Conservation (phyloP, 2,329 filamentous ascomycete species). For the Tolypocladium nubicola region DNA sequence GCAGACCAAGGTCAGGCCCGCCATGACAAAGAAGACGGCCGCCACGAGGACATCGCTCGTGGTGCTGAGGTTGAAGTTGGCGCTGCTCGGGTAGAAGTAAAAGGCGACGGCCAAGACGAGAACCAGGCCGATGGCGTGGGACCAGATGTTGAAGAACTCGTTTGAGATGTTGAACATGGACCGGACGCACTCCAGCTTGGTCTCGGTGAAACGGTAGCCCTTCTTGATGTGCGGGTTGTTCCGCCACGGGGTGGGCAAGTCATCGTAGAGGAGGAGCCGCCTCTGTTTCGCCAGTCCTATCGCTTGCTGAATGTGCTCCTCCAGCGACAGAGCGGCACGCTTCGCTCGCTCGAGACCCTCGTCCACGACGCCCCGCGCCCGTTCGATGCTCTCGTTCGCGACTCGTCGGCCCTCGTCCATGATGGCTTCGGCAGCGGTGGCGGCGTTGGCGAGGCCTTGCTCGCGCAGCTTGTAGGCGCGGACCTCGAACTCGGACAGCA, state of each 20-base stretch:
- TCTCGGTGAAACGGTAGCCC: slow-evolving; percentile 90
- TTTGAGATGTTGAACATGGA: slow-evolving; percentile 82
- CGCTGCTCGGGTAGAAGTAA: slow-evolving; percentile 85
- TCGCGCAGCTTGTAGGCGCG: slow-evolving; percentile 72
- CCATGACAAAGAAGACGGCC: slow-evolving; percentile 90
- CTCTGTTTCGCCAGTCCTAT: slow-evolving; percentile 65
- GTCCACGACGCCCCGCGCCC: slow-evolving; percentile 66
- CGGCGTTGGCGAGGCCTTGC: slow-evolving; percentile 56
- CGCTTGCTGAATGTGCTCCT: slow-evolving; percentile 75
- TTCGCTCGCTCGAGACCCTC: slow-evolving; percentile 75
- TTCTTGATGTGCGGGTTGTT: slow-evolving; percentile 88
- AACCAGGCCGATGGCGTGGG: slow-evolving; percentile 80
- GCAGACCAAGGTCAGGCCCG: slow-evolving; percentile 89
- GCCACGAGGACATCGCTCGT: slow-evolving; percentile 86
- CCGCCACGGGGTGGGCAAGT: slow-evolving; percentile 84
- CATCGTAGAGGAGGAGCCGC: slow-evolving; percentile 78
- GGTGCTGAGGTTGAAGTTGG: slow-evolving; percentile 77
- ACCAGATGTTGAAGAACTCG: slow-evolving; percentile 97
- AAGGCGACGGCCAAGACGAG: slow-evolving; percentile 83
- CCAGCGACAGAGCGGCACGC: slow-evolving; percentile 69
- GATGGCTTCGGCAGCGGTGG: slow-evolving; percentile 59
- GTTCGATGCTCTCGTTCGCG: slow-evolving; percentile 67
- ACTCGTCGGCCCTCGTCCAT: slow-evolving; percentile 72
- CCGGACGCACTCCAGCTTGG: slow-evolving; percentile 76
- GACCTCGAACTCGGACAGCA: slow-evolving; percentile 76